Evolutionary conservation across 1,284 basidiomycete genomes (phyloP).

Genomic region (Ganoderma lucidum): DNA sequence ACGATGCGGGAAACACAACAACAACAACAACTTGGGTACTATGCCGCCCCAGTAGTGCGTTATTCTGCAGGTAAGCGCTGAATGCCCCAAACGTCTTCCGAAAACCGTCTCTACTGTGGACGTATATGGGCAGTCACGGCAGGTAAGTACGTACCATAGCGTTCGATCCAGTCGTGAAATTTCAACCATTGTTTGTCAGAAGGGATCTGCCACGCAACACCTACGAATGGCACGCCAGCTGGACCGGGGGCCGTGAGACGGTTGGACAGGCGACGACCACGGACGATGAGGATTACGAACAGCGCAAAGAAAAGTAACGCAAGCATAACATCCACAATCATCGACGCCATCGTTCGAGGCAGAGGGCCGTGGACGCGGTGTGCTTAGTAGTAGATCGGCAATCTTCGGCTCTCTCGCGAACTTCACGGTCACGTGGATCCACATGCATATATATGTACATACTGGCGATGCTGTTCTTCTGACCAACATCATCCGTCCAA

Average conservation of each 20-base stretch:
- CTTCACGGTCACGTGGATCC: too few species aligned
- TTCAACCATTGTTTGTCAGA: slow-evolving; percentile 42
- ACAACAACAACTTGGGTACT: too few species aligned
- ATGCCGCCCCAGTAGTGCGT: too few species aligned
- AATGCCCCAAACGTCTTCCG: not conserved
- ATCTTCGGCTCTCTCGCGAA: too few species aligned
- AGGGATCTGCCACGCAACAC: slow-evolving; percentile 44
- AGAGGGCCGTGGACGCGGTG: not conserved
- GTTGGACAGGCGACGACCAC: not conserved
- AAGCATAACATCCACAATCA: not conserved
- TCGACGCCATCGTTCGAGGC: not conserved
- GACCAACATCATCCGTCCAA: too few species aligned
- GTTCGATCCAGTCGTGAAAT: slow-evolving; percentile 42
- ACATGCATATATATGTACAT: too few species aligned
- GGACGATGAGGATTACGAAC: not conserved
- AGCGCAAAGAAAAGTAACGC: slow-evolving; percentile 8
- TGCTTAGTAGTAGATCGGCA: too few species aligned
- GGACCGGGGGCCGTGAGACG: slow-evolving; percentile 39
- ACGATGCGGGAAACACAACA: not conserved
- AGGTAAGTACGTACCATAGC: slow-evolving; percentile 39
- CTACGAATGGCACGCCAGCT: slow-evolving; percentile 37
- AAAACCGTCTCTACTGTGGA: not conserved
- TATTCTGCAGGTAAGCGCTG: too few species aligned
- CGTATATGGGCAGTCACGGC: too few species aligned
- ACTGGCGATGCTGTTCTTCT: too few species aligned